Evolutionary conservation across 441 rosid genomes (phyloP).

Genomic region (Arabidopsis hybrid): DNA sequence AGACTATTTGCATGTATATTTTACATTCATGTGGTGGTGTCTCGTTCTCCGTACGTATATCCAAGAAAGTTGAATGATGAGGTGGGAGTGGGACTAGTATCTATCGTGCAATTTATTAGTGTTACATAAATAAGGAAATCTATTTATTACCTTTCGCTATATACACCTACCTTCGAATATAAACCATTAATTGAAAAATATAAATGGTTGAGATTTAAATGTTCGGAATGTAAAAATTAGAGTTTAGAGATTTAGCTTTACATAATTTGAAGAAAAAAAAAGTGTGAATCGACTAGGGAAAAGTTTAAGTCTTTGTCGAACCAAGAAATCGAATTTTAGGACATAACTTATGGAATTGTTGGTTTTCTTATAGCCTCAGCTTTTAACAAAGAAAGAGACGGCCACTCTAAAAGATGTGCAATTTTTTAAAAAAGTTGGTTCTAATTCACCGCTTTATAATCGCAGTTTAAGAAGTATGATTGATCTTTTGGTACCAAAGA

Average conservation of each 20-base stretch:
- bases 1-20: slow-evolving; percentile 14
- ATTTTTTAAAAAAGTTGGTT: not conserved
- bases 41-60: not conserved
- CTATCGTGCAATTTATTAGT: not conserved
- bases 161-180: slow-evolving; percentile 5
- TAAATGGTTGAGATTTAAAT: not conserved
- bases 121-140: not conserved
- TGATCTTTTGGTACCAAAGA: slow-evolving; percentile 5
- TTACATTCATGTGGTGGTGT: slow-evolving; percentile 25
- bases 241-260: not conserved
- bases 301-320: not conserved
- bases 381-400: slow-evolving; percentile 27
- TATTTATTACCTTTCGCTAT: slow-evolving; percentile 4
- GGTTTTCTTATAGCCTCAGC: slow-evolving; percentile 11
- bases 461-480: not conserved
- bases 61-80: not conserved
- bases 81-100: not conserved
- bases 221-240: not conserved
- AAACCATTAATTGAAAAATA: not conserved
- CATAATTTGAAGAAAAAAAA: not conserved
- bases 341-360: no score
- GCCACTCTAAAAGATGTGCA: slow-evolving; percentile 6
- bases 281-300: not conserved
- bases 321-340: no score
- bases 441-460: not conserved